Evolutionary conservation across 116 monocot species (phyloP).

Genomic region (Dioscorea cayenensis): DNA sequence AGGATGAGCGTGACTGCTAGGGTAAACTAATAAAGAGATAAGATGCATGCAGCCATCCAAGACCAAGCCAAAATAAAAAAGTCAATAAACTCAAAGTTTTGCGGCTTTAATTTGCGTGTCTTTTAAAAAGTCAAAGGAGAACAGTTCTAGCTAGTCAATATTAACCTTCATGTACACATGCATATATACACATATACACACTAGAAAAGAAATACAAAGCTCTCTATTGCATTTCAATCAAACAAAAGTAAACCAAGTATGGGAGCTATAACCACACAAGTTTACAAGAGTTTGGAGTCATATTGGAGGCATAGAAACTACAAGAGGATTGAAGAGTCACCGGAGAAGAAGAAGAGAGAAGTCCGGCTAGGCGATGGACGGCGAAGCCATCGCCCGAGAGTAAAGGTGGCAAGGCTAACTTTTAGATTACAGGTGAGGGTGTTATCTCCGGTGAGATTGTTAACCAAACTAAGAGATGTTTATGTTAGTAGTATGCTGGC

Average conservation of each 20-base stretch:
- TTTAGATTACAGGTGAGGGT: background rate
- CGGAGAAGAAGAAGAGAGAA: background rate
- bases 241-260: background rate
- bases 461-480: slow-evolving; percentile 16
- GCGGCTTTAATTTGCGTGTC: too few species aligned
- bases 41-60: background rate
- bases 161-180: too few species aligned
- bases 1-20: too few species aligned
- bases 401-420: background rate
- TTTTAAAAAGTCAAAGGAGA: too few species aligned
- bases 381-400: background rate
- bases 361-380: slow-evolving; percentile 6
- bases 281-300: slow-evolving; percentile 2
- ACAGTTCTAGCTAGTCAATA: too few species aligned
- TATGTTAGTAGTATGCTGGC: slow-evolving; percentile 19
- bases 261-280: background rate
- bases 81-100: background rate
- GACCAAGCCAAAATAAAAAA: background rate
- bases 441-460: slow-evolving; percentile 5
- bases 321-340: background rate
- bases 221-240: background rate
- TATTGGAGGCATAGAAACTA: slow-evolving; percentile 21
- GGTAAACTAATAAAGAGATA: background rate
- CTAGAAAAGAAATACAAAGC: too few species aligned
- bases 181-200: too few species aligned